phyloP scores from a whole-genome alignment of 2,329 filamentous ascomycete species.

The Xylariaceae sp. region DNA sequence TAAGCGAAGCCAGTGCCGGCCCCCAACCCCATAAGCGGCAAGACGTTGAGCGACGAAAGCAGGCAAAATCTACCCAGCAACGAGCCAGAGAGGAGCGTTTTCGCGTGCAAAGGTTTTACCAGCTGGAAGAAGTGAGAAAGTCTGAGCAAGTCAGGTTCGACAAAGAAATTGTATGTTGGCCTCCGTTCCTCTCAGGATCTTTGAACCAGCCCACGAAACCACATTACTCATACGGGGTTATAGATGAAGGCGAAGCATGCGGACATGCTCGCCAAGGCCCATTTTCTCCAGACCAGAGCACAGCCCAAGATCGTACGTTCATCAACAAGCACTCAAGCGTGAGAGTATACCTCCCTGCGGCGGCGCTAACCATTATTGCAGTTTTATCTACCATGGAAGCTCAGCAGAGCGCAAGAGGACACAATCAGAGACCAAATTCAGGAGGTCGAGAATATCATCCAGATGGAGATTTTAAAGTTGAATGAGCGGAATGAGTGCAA shows the following conservation, averaged over 20 bases:
- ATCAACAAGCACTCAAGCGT: not conserved
- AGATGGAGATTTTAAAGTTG: slow-evolving; percentile 51
- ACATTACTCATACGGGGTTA: slow-evolving; percentile 23
- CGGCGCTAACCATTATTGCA: slow-evolving; percentile 34
- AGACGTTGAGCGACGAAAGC: slow-evolving; percentile 78
- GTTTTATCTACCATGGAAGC: slow-evolving; percentile 84
- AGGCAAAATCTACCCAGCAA: slow-evolving; percentile 68
- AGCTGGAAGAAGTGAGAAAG: slow-evolving; percentile 55
- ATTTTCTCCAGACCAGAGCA: slow-evolving; percentile 65
- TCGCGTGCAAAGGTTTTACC: slow-evolving; percentile 59
- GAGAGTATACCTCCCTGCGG: not conserved
- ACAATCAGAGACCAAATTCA: slow-evolving; percentile 64
- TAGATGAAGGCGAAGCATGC: slow-evolving; percentile 72
- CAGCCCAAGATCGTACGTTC: slow-evolving; percentile 66
- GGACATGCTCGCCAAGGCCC: slow-evolving; percentile 65
- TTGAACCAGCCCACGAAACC: not conserved
- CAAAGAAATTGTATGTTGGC: slow-evolving; percentile 61
- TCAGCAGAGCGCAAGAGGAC: slow-evolving; percentile 62
- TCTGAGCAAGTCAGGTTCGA: slow-evolving; percentile 71
- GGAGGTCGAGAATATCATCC: slow-evolving; percentile 57
- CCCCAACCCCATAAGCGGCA: slow-evolving; percentile 62
- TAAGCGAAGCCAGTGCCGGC: slow-evolving; percentile 64
- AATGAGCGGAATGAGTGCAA: slow-evolving; percentile 43
- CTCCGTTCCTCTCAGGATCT: not conserved
- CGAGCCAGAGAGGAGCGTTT: slow-evolving; percentile 64